Percentiles rank a stretch among this genome's conserved stretches.
phyloP scores from a whole-genome alignment of 1,139 yeast genomes.

The Blastobotrys elegans region DNA sequence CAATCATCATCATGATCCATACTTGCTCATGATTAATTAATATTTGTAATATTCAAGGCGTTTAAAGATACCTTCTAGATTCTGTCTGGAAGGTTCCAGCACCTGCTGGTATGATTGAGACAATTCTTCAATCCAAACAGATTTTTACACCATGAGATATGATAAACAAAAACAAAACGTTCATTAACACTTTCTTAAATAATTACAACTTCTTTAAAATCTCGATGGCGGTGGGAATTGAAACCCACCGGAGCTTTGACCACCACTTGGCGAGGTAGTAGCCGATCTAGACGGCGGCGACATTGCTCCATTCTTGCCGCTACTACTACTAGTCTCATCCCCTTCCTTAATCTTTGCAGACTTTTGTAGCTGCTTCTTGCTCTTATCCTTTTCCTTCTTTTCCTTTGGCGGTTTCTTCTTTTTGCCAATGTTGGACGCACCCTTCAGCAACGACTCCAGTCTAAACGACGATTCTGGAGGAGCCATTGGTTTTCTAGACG shows the following conservation, averaged over 20 bases:
- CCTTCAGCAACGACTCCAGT: constrained; percentile 30
- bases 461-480: constrained; percentile 31
- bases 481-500: constrained; percentile 4
- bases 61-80: too few relatives aligned
- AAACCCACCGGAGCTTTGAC: constrained; percentile 3
- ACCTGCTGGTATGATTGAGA: neutral
- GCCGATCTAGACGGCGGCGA: constrained; percentile 5
- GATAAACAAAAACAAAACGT: too few relatives aligned
- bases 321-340: neutral
- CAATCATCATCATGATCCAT: too few relatives aligned
- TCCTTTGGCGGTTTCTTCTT: constrained; percentile 21
- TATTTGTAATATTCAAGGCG: too few relatives aligned
- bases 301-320: neutral
- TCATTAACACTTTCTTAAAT: too few relatives aligned
- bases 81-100: neutral
- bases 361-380: constrained; percentile 14
- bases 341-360: constrained; percentile 1
- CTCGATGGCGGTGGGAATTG: constrained; percentile 11
- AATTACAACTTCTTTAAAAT: neutral
- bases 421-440: constrained; percentile 27
- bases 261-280: neutral
- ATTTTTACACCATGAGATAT: neutral
- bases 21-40: too few relatives aligned
- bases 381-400: constrained; percentile 5
- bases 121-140: neutral